Conservation (phyloP, 306 rosid species). For the Mimosa pudica region DNA sequence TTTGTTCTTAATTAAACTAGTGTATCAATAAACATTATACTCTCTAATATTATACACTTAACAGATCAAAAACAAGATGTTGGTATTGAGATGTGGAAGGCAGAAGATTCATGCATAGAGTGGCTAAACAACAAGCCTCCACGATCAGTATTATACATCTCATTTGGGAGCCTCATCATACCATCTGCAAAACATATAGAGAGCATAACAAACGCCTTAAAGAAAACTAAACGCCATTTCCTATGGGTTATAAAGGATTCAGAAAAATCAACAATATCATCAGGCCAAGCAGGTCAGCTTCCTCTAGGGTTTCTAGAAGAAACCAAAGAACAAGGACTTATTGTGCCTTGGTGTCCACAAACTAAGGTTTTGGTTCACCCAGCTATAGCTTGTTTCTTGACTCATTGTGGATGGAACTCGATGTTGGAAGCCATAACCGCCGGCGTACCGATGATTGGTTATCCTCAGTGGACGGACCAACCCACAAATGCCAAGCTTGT, state of each 20-base stretch:
- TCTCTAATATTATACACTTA: neutral
- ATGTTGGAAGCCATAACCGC: constrained; percentile 45
- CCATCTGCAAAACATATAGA: constrained; percentile 32
- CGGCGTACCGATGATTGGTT: constrained; percentile 52
- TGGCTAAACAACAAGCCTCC: constrained; percentile 44
- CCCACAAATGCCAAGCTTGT: constrained; percentile 57
- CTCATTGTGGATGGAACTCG: constrained; percentile 65
- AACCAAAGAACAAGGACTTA: constrained; percentile 43
- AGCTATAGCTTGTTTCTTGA: constrained; percentile 49
- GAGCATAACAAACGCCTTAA: constrained; percentile 48
- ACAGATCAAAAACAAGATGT: constrained; percentile 33
- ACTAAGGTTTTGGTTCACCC: constrained; percentile 48
- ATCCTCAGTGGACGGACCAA: constrained; percentile 59
- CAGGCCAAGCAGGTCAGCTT: constrained; percentile 2
- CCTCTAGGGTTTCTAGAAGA: constrained; percentile 41
- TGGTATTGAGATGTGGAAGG: constrained; percentile 51
- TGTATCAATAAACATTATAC: neutral
- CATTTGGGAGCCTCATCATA: constrained; percentile 48
- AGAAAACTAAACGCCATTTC: constrained; percentile 27
- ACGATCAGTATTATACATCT: constrained; percentile 51
- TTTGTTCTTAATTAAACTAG: neutral
- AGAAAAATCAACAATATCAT: neutral
- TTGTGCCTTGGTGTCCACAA: constrained; percentile 59
- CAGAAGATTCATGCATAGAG: constrained; percentile 50
- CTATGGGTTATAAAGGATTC: constrained; percentile 48